A percentile compares a stretch with the other conserved stretches of the same genome.
Conservation (phyloP, 805 yeast genomes). For the Saccharomyces paradoxus region DNA sequence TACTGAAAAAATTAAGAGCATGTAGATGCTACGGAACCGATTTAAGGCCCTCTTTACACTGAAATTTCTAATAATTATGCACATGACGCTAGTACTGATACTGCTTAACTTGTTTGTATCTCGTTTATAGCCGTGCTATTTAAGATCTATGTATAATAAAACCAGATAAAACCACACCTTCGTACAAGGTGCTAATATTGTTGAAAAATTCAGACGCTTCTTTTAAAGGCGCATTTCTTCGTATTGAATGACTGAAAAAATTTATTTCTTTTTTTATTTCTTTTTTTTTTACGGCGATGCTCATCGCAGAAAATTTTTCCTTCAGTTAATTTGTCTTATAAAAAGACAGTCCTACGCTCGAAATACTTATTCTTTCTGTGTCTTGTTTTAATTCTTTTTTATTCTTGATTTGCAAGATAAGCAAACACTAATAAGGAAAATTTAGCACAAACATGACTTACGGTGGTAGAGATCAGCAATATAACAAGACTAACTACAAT, state of each 20-base stretch:
- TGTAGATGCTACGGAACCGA: constrained; percentile 8
- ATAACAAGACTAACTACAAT: constrained; percentile 30
- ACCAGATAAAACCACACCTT: not conserved
- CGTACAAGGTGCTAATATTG: not conserved
- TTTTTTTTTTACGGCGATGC: constrained; percentile 1
- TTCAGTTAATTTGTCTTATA: not conserved
- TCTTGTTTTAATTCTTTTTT: not conserved
- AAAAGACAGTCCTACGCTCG: not conserved
- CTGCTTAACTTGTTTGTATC: not conserved
- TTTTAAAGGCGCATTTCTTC: not conserved
- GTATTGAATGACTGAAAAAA: not conserved
- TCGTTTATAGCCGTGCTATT: not conserved
- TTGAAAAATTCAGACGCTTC: not conserved
- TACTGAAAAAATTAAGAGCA: constrained; percentile 53
- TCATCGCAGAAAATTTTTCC: constrained; percentile 3
- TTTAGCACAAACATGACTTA: constrained; percentile 24
- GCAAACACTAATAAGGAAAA: not conserved
- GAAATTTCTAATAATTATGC: not conserved
- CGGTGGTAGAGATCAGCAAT: constrained; percentile 32
- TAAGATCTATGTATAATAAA: not conserved
- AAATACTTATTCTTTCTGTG: not conserved
- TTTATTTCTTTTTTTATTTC: not conserved
- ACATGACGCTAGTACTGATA: not conserved
- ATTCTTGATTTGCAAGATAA: not conserved
- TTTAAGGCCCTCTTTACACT: not conserved